A percentile compares a stretch with the other conserved stretches of the same genome.
phyloP scores from a whole-genome alignment of 805 yeast genomes.

The Maudiozyma barnettii region DNA sequence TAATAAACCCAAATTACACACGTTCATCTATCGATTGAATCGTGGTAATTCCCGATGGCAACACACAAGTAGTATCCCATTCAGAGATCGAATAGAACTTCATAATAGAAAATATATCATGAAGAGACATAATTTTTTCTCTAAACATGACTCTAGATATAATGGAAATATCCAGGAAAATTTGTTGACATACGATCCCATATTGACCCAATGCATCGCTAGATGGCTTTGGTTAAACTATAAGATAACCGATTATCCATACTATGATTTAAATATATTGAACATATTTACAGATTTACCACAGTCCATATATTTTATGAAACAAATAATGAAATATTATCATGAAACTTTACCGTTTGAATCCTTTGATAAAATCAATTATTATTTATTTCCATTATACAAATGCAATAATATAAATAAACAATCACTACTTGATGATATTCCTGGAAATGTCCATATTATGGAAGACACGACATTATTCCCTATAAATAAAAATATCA shows the following conservation, averaged over 20 bases:
- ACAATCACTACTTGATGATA: slow-evolving; percentile 3
- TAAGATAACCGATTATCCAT: slow-evolving; percentile 57
- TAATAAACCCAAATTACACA: too few relatives aligned
- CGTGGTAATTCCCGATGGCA: neutral
- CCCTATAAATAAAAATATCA: slow-evolving; percentile 5
- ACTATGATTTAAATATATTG: slow-evolving; percentile 44
- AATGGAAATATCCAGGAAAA: neutral
- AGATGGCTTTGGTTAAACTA: slow-evolving; percentile 65
- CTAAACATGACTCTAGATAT: neutral
- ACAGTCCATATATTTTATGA: slow-evolving; percentile 13
- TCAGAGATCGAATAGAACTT: slow-evolving; percentile 14
- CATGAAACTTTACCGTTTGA: slow-evolving; percentile 10
- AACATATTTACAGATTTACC: slow-evolving; percentile 22
- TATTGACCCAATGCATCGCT: slow-evolving; percentile 39
- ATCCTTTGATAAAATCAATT: slow-evolving; percentile 19
- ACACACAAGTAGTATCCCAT: slow-evolving; percentile 2
- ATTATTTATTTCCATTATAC: slow-evolving; percentile 24
- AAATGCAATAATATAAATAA: slow-evolving; percentile 5
- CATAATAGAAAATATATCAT: slow-evolving; percentile 9
- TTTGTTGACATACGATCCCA: slow-evolving; percentile 4
- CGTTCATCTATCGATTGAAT: too few relatives aligned
- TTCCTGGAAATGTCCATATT: slow-evolving; percentile 16
- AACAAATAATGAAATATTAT: slow-evolving; percentile 15
- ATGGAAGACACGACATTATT: slow-evolving; percentile 11
- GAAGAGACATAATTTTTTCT: slow-evolving; percentile 12